These are phyloP conservation scores for Fulvia fulva DNA, from an alignment of 2,329 filamentous ascomycete genomes.

Conservation along the genomic window DNA sequence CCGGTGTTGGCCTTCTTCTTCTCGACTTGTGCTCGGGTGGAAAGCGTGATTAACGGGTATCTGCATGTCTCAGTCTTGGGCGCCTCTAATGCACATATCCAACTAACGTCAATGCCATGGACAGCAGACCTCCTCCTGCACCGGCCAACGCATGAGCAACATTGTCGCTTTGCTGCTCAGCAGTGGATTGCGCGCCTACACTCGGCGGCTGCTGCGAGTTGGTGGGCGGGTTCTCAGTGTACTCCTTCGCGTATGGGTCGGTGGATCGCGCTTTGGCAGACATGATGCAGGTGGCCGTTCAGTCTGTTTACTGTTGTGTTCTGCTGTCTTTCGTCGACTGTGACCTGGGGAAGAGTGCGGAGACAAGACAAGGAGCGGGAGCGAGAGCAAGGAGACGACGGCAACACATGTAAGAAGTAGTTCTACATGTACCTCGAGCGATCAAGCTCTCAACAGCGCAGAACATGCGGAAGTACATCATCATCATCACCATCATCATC, in stretches of 20 bases:
- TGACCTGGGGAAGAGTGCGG: not conserved
- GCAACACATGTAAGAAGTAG: too few species aligned
- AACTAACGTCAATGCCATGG: conserved; percentile 85
- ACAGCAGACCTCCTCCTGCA: conserved; percentile 87
- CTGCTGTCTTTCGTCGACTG: not conserved
- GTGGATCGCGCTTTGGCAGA: conserved; percentile 3
- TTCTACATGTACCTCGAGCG: not conserved
- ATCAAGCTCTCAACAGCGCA: not conserved
- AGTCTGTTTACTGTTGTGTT: too few species aligned
- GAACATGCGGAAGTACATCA: conserved; percentile 1
- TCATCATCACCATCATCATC: too few species aligned
- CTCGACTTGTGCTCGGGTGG: conserved; percentile 95
- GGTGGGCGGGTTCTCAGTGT: conserved; percentile 1
- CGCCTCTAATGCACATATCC: conserved; percentile 1
- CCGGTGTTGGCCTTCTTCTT: conserved; percentile 86
- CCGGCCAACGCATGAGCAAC: conserved; percentile 92
- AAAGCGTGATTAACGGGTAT: conserved; percentile 95
- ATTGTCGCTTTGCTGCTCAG: conserved; percentile 86
- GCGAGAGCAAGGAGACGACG: not conserved
- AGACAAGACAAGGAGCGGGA: not conserved
- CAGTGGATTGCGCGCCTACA: conserved; percentile 40
- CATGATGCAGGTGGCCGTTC: not conserved
- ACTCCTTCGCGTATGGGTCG: conserved; percentile 1
- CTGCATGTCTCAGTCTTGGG: conserved; percentile 42
- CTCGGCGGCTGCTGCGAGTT: conserved; percentile 37